Evolutionary conservation across 2,329 filamentous ascomycete genomes (phyloP).

Genomic region (Salinomyces thailandicus): DNA sequence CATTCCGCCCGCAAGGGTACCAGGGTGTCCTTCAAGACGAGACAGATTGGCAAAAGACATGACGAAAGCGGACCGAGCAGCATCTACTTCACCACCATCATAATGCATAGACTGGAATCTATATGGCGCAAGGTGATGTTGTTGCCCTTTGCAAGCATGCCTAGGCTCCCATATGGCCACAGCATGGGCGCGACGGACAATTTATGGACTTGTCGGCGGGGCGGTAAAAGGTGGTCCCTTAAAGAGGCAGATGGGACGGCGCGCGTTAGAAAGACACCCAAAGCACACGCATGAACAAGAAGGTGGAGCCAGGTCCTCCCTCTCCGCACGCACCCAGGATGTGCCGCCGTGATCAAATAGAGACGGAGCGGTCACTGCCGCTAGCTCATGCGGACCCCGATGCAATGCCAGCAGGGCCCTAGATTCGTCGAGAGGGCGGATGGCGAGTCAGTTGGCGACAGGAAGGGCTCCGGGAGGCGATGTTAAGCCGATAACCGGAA

Average conservation of each 20-base stretch:
- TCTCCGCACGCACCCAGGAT: background rate
- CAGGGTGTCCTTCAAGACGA: background rate
- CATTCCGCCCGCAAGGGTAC: constrained; percentile 1
- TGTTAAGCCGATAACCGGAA: too few species aligned
- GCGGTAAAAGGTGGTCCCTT: background rate
- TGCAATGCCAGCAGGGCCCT: background rate
- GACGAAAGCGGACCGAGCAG: background rate
- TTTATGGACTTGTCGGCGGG: background rate
- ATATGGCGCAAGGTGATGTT: constrained; percentile 1
- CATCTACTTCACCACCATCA: constrained; percentile 12
- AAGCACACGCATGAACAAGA: constrained; percentile 1
- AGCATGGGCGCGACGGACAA: constrained; percentile 6
- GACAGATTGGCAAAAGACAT: background rate
- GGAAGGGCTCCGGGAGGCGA: background rate
- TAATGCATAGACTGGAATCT: constrained; percentile 7
- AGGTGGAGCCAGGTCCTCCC: background rate
- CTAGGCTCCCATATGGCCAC: constrained; percentile 8
- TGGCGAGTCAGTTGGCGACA: background rate
- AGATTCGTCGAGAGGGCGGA: background rate
- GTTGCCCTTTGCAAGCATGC: constrained; percentile 3
- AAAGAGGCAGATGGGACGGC: background rate
- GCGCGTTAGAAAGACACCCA: constrained; percentile 3
- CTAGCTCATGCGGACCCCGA: background rate
- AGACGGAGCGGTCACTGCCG: background rate
- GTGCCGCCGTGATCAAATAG: background rate